Base-by-base conservation (phyloP, 768 basidiomycete species). In the Cyclocybe cylindracea region DNA sequence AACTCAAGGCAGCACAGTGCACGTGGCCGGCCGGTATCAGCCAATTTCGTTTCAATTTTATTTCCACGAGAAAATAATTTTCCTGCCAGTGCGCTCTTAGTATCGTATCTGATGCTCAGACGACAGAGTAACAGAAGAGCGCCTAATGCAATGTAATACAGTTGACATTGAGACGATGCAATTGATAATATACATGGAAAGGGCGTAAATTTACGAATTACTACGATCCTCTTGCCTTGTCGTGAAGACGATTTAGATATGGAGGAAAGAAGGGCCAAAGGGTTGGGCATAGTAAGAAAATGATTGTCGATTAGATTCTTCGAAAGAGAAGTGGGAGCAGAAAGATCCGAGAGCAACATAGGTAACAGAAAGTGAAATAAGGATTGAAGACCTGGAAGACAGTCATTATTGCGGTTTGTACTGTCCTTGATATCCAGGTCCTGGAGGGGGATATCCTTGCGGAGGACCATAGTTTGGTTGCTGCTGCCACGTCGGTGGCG, bases 21-120 rank as follows among this genome's bases (percentile, higher is more conserved):
- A 72, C 70, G 70, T 70, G 69, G 54, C 59, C 61, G 49, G 55
- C 54, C 54, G 47, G 44, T 50, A 55, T 55, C 53, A 44, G 50
- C 54, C 53, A 40, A 49, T 44, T 49, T 40, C 41, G 33, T 44
- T 19, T 35, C 47, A 56, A 50, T 54, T 43, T 45, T 36, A 39
- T 47, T 39, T 46, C 35, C 42, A 46, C n/a, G 19, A 34, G 19
- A 46, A 32, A 36, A 36, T 29, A 36, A 48, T 18, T 31, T 7
- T 31, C 33, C 14, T 14, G 24, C 24, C 24, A 3, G 24, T 24
- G 24, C 3, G 24, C 24, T 24, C 24, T 5, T 3, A 3, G 24
- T 24, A 24, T 24, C 24, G 24, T 24, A 24, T 24, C 24, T 24
- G 3, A 24, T 5, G 24, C 24, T 24, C 4, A 24, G 24, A 24